Evolutionary conservation across 495 filamentous ascomycete species (phyloP).

Genomic region (Aspergillus sparsus): DNA sequence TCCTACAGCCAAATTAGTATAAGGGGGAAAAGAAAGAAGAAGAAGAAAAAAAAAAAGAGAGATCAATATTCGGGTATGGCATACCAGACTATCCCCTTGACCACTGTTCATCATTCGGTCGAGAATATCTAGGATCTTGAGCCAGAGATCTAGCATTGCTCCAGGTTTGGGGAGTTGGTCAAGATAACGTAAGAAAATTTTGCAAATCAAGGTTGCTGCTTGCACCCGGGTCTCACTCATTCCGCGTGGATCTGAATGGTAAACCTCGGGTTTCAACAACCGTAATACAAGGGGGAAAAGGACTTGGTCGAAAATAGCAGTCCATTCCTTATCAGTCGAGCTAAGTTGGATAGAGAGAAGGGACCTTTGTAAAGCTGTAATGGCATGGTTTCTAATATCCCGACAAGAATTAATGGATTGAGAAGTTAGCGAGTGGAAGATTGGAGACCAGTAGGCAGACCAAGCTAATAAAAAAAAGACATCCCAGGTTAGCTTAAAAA

Average conservation of each 20-base stretch:
- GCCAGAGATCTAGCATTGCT: slow-evolving; percentile 92
- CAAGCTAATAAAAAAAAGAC: slow-evolving; percentile 60
- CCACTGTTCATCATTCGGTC: slow-evolving; percentile 96
- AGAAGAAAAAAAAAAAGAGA: not conserved
- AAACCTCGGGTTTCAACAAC: slow-evolving; percentile 93
- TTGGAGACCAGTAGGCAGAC: slow-evolving; percentile 97
- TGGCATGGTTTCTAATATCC: slow-evolving; percentile 84
- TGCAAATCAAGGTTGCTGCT: slow-evolving; percentile 87
- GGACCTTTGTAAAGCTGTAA: slow-evolving; percentile 82
- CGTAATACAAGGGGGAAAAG: slow-evolving; percentile 90
- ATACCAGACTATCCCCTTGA: slow-evolving; percentile 83
- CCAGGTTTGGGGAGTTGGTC: slow-evolving; percentile 80
- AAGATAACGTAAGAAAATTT: slow-evolving; percentile 93
- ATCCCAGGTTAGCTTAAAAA: slow-evolving; percentile 21
- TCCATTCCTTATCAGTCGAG: slow-evolving; percentile 82
- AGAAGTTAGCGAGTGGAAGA: slow-evolving; percentile 80
- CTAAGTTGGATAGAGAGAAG: slow-evolving; percentile 80
- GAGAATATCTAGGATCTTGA: slow-evolving; percentile 90
- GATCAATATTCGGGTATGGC: slow-evolving; percentile 31
- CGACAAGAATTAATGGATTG: slow-evolving; percentile 96
- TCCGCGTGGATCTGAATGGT: slow-evolving; percentile 84
- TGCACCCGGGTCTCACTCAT: slow-evolving; percentile 96
- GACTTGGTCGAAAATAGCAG: slow-evolving; percentile 89
- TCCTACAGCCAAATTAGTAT: slow-evolving; percentile 52
- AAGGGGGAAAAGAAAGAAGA: not conserved